These are phyloP conservation scores for Entomortierella beljakovae DNA, from an alignment of 192 early-diverging fungal species.

Conservation along the genomic window DNA sequence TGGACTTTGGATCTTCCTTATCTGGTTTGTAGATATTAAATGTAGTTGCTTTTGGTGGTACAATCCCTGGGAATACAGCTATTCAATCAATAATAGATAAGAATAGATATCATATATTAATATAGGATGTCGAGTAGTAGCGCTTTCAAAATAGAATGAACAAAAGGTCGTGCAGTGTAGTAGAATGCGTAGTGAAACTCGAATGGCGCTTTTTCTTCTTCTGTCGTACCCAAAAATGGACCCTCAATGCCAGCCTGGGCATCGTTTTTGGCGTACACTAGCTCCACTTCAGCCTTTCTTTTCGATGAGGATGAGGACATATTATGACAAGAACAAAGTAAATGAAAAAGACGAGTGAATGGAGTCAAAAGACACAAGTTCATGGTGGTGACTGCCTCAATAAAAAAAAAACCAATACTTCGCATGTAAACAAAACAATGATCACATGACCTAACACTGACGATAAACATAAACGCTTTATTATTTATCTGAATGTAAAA, in stretches of 20 bases:
- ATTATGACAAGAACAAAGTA: neutral
- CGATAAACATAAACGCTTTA: no score
- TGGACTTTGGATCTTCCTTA: constrained; percentile 24
- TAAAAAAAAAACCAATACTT: constrained; percentile 17
- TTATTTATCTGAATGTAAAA: no score
- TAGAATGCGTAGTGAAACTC: no score
- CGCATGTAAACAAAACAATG: constrained; percentile 4
- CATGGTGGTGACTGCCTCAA: constrained; percentile 3
- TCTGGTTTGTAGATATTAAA: constrained; percentile 59
- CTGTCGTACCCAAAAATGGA: constrained; percentile 34
- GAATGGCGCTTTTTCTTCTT: no score
- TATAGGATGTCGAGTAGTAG: no score
- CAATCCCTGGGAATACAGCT: constrained; percentile 64
- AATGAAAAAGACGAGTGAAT: neutral
- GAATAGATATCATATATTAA: no score
- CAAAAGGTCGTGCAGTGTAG: no score
- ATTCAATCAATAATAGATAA: no score
- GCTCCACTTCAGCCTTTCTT: constrained; percentile 34
- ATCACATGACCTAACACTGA: neutral
- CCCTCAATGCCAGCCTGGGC: constrained; percentile 41
- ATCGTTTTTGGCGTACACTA: constrained; percentile 35
- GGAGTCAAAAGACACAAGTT: neutral
- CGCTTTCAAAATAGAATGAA: no score
- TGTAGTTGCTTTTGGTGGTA: constrained; percentile 49
- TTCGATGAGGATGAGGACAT: constrained; percentile 52